Evolutionary conservation across 148 eudicot species (phyloP).

Genomic region (Silene uniflora): DNA sequence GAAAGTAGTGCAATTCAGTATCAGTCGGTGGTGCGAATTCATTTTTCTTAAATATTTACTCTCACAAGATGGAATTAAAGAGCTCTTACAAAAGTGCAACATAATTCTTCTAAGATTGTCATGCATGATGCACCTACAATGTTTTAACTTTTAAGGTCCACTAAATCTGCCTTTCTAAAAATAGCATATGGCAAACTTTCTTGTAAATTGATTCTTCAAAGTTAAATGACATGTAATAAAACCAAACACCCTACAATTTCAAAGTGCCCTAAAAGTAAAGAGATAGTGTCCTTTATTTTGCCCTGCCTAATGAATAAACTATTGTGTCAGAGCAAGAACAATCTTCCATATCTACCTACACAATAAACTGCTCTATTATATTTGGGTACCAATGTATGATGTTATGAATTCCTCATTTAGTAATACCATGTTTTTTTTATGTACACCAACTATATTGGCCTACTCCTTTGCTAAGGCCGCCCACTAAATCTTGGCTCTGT

Average conservation of each 20-base stretch:
- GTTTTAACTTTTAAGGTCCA: not conserved
- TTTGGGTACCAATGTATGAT: not conserved
- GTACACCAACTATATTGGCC: not conserved
- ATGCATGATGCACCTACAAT: not conserved
- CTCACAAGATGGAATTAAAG: not conserved
- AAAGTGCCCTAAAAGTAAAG: conserved; percentile 2
- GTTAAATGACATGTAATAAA: conserved; percentile 2
- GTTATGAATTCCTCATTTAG: not conserved
- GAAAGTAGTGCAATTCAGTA: too few relatives aligned
- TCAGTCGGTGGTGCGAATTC: too few relatives aligned
- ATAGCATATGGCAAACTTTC: not conserved
- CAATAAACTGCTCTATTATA: not conserved
- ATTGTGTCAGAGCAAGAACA: conserved; percentile 4
- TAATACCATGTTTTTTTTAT: not conserved
- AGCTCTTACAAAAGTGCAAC: not conserved
- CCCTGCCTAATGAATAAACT: not conserved
- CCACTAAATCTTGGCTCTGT: not conserved
- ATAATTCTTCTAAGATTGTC: too few relatives aligned
- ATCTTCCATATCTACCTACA: not conserved
- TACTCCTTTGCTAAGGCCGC: not conserved
- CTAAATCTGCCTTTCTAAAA: conserved; percentile 11
- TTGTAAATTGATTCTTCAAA: not conserved
- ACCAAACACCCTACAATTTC: not conserved
- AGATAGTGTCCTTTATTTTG: not conserved
- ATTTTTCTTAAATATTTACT: not conserved